Base-by-base conservation (phyloP, 306 rosid genomes). In the Cicer pinnatifidum region DNA sequence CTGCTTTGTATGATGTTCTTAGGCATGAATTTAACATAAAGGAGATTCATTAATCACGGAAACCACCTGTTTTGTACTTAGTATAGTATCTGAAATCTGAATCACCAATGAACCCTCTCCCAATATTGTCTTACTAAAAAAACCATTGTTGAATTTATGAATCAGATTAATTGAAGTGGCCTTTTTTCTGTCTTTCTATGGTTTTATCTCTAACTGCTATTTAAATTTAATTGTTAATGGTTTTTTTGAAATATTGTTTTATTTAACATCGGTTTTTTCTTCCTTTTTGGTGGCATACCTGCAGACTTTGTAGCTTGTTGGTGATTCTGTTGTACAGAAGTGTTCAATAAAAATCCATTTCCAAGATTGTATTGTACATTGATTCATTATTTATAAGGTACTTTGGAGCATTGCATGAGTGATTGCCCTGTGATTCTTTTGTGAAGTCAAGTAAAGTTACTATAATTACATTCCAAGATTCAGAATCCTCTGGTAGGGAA, bases 401-500 rank as follows among this genome's bases (percentile, higher is more conserved):
- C 37, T 64, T 81, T 75, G 91, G 90, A 91, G 90, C 88, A 71
- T 83, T 86, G 87, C 86, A 41, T 76, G 67, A 85, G 84, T 73
- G 91, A 59, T 79, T 85, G 80, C 75, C 54, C 83, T 91, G 87
- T 86, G 89, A 81, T 86, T 82, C 87, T 78, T 80, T 77, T 84
- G 80, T 86, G 89, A 80, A 85, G 90, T 83, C 87, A 80, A 81
- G 83, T 85, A 88, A 80, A 82, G 90, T 65, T 84, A 82, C 84
- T 82, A 82, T 86, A 75, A 75, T 78, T 72, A 76, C 90, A 87
- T 78, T 69, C 84, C 80, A 85, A 88, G 85, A 81, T 78, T 82
- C 89, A 74, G 92, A 93, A 81, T 91, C 85, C 67, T 80, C 81
- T 28, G 48, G 84, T 90, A 87, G 91, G 89, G 87, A 80, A 70